A percentile compares a stretch with the other conserved stretches of the same genome.
Conservation (phyloP, 2,329 filamentous ascomycete genomes). For the Huntiella abstrusa region DNA sequence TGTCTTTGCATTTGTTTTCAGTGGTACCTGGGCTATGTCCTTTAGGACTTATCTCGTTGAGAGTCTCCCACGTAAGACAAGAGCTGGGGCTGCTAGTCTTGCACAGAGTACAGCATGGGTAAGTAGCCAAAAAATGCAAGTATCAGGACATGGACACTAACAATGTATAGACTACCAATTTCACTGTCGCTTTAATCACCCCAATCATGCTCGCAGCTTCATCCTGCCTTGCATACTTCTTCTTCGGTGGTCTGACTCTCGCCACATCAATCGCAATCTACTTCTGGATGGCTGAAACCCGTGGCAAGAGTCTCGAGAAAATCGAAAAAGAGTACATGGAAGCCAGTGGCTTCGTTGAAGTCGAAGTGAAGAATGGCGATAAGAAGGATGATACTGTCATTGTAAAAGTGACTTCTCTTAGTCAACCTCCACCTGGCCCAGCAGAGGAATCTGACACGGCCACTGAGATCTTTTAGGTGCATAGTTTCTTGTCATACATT, state of each 20-base stretch:
- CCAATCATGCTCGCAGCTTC: slow-evolving; percentile 22
- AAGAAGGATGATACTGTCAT: background rate
- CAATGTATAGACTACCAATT: slow-evolving; percentile 21
- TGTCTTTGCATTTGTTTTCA: slow-evolving; percentile 27
- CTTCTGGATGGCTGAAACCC: slow-evolving; percentile 25
- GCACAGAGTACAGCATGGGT: slow-evolving; percentile 35
- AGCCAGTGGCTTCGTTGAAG: background rate
- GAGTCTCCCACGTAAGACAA: slow-evolving; percentile 34
- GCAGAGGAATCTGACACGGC: too few species aligned
- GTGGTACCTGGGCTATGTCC: slow-evolving; percentile 31
- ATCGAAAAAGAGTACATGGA: slow-evolving; percentile 15
- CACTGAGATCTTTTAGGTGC: too few species aligned
- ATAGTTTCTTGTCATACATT: too few species aligned
- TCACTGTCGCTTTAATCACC: slow-evolving; percentile 26
- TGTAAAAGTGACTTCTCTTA: too few species aligned
- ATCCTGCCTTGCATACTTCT: slow-evolving; percentile 25
- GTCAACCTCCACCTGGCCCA: too few species aligned
- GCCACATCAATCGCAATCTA: slow-evolving; percentile 20
- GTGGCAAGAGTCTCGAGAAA: slow-evolving; percentile 23
- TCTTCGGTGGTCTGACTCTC: slow-evolving; percentile 24
- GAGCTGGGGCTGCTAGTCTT: slow-evolving; percentile 34
- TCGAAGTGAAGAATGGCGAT: background rate
- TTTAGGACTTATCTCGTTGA: slow-evolving; percentile 36
- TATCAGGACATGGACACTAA: background rate
- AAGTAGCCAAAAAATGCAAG: slow-evolving; percentile 9